Percentiles rank a stretch among this genome's conserved stretches.
phyloP scores from a whole-genome alignment of 2,329 filamentous ascomycete genomes.

The Fusarium liriodendri region DNA sequence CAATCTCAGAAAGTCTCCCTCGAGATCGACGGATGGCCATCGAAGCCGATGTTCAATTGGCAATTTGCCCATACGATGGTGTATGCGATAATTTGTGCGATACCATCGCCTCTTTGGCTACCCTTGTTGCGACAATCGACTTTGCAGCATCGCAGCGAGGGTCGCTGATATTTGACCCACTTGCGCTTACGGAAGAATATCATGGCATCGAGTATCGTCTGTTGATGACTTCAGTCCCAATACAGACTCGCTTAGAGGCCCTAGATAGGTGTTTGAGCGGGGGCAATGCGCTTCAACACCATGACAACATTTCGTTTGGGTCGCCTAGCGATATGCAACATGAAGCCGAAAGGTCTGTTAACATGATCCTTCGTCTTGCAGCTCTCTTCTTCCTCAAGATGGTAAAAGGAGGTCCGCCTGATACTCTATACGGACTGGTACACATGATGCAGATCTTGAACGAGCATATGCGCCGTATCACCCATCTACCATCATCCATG shows the following conservation, averaged over 20 bases:
- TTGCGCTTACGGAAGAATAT: constrained; percentile 4
- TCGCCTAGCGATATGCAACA: neutral
- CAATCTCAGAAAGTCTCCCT: neutral
- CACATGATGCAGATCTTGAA: neutral
- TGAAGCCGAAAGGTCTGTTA: neutral
- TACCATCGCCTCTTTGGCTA: neutral
- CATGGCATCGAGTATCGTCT: neutral
- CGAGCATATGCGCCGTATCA: neutral
- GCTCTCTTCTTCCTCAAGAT: constrained; percentile 4
- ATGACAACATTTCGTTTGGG: neutral
- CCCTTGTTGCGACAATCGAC: neutral
- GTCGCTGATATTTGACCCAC: neutral
- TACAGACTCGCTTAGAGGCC: neutral
- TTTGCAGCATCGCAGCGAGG: neutral
- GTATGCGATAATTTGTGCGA: neutral
- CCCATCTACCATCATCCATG: neutral
- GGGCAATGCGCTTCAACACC: no score
- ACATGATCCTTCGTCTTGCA: neutral
- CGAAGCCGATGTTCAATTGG: neutral
- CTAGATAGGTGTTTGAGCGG: neutral
- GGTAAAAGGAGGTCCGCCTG: neutral
- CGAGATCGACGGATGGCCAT: neutral
- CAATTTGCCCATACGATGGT: neutral
- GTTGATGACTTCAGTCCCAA: neutral
- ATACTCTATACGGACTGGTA: neutral